phyloP scores from a whole-genome alignment of 208 protist species.

The Trypanosoma congolense region DNA sequence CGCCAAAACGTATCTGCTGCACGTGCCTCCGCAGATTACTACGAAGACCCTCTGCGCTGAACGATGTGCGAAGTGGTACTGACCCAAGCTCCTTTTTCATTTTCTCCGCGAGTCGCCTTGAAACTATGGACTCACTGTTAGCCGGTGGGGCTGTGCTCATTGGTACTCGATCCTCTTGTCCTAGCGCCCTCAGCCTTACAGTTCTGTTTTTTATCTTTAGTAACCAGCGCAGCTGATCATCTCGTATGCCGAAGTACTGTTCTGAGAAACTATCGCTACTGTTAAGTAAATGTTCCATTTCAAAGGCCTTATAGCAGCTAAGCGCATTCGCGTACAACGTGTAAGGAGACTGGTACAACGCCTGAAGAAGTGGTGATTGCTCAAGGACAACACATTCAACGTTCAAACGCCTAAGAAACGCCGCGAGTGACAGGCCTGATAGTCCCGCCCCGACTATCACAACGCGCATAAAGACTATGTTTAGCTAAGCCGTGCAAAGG shows the following conservation, averaged over 20 bases:
- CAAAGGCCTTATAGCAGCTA: constrained; percentile 87
- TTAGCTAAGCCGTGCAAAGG: background rate
- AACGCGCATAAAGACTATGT: constrained; percentile 54
- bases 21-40: constrained; percentile 59
- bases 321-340: constrained; percentile 83
- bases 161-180: constrained; percentile 67
- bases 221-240: constrained; percentile 53
- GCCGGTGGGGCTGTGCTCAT: constrained; percentile 68
- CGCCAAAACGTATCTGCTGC: constrained; percentile 61
- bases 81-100: constrained; percentile 61
- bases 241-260: constrained; percentile 62
- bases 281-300: constrained; percentile 58
- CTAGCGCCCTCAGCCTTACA: constrained; percentile 41
- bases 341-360: constrained; percentile 56
- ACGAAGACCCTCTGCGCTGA: constrained; percentile 45
- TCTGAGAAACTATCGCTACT: constrained; percentile 39
- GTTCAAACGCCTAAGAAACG: constrained; percentile 74
- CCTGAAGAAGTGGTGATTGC: constrained; percentile 63
- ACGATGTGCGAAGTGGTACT: constrained; percentile 69
- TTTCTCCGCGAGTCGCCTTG: constrained; percentile 53
- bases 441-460: constrained; percentile 85
- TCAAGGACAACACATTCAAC: constrained; percentile 86
- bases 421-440: constrained; percentile 71
- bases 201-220: constrained; percentile 51
- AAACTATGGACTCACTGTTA: constrained; percentile 84